Evolutionary conservation across 306 rosid species (phyloP), one percentile per base, ranked within the genome.

Genomic region (Ammopiptanthus mongolicus): DNA sequence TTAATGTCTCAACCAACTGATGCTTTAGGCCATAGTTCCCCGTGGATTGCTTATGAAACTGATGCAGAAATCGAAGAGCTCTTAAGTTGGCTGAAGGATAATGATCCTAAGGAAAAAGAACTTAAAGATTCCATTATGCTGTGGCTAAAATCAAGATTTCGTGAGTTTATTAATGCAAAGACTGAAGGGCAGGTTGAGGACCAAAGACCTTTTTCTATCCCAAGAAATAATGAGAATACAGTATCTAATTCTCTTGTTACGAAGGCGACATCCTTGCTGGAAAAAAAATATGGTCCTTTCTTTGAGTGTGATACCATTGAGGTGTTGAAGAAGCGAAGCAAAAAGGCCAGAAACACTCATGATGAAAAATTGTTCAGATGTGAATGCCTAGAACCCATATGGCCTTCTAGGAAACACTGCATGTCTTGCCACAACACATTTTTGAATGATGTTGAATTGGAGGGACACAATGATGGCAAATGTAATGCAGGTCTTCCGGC

Each of bases 401-500:
- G 91, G 93, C 88, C 96, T 65, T 81, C 83, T 78, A 87, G 98
- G 81, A 77, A 74, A 39, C 99, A 92, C 80, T 96, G 99, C 85
- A 78, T 84, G 69, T 90, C 81, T 83, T 96, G 99, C 79, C 99
- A 96, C 86, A 88, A 66, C 84, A 89, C 92, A 57, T 79, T 89
- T 75, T 56, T 13, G 23, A 79, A 77, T 75, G 94, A 89, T 86
- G 80, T 19, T 72, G 98, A 92, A 74, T 88, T 90, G 80, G 93
- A 90, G 76, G 89, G 83, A 47, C 99, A 96, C 76, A 84, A 63
- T 75, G 90, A 90, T 78, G 91, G 93, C 10, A 87, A 73, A 81
- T 96, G 98, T 83, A 80, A 33, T 81, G 79, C 86, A 66, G 87
- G 75, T 73, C 72, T 81, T 29, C 76, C 62, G 3, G 72, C 76